These are phyloP conservation scores for Suillus clintonianus DNA, from an alignment of 768 basidiomycete genomes.

Conservation along the genomic window DNA sequence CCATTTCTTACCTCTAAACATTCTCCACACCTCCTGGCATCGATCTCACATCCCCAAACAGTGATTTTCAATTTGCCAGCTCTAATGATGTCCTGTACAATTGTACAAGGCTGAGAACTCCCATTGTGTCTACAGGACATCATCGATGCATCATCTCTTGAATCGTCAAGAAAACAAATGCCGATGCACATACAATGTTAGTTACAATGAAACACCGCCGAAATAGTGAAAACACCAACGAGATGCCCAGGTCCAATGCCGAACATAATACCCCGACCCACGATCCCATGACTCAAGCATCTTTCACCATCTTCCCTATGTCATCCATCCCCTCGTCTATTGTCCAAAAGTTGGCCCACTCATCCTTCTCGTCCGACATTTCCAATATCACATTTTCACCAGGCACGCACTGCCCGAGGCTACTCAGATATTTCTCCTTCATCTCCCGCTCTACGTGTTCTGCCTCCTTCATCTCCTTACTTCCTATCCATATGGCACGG, in stretches of 20 bases:
- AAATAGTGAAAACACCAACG: neutral
- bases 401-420: slow-evolving; percentile 24
- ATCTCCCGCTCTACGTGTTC: slow-evolving; percentile 57
- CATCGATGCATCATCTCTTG: neutral
- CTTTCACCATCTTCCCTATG: slow-evolving; percentile 66
- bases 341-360: slow-evolving; percentile 58
- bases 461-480: slow-evolving; percentile 60
- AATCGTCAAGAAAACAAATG: neutral
- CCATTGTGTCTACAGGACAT: neutral
- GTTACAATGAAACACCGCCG: neutral
- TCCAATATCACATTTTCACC: slow-evolving; percentile 10
- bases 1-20: too few species aligned
- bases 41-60: too few species aligned
- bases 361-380: slow-evolving; percentile 16
- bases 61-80: neutral
- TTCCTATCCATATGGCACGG: slow-evolving; percentile 75
- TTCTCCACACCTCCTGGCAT: too few species aligned
- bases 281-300: slow-evolving; percentile 36
- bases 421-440: slow-evolving; percentile 44
- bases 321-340: slow-evolving; percentile 76
- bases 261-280: neutral
- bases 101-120: too few species aligned
- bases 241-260: neutral
- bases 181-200: neutral
- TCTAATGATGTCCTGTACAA: too few species aligned